phyloP scores from a whole-genome alignment of 2,329 filamentous ascomycete species.

The Knufia fluminis region DNA sequence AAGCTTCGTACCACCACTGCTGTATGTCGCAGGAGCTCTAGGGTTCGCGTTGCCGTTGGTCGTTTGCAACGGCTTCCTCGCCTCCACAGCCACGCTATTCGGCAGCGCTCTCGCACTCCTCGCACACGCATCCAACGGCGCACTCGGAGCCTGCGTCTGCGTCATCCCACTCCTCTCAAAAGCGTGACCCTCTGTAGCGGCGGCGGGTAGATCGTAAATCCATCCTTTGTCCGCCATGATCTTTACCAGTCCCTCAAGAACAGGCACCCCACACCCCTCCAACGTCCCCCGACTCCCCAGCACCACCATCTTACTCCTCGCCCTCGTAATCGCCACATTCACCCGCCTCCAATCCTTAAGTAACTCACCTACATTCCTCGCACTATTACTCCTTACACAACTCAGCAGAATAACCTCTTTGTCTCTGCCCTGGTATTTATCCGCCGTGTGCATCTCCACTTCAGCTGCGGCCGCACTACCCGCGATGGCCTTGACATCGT shows the following conservation, averaged over 20 bases:
- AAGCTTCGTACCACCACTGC: slow-evolving; percentile 19
- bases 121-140: slow-evolving; percentile 21
- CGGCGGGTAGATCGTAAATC: slow-evolving; percentile 61
- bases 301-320: slow-evolving; percentile 83
- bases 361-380: slow-evolving; percentile 75
- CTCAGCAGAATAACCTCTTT: slow-evolving; percentile 86
- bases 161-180: slow-evolving; percentile 47
- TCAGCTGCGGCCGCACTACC: slow-evolving; percentile 37
- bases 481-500: slow-evolving; percentile 49
- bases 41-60: slow-evolving; percentile 21
- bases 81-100: neutral
- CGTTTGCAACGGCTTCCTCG: slow-evolving; percentile 20
- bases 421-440: slow-evolving; percentile 92
- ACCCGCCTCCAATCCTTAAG: slow-evolving; percentile 86
- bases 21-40: slow-evolving; percentile 20
- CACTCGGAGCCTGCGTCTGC: slow-evolving; percentile 6
- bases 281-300: slow-evolving; percentile 75
- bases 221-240: slow-evolving; percentile 72
- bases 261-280: slow-evolving; percentile 52
- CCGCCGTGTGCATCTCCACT: slow-evolving; percentile 92
- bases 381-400: slow-evolving; percentile 78
- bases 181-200: slow-evolving; percentile 53
- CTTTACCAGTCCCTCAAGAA: slow-evolving; percentile 65
- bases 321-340: slow-evolving; percentile 90
- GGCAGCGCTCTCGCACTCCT: neutral